Evolutionary conservation across 345 rosid genomes (phyloP).

Genomic region (thale cress (Arabidopsis thaliana)): TAIR10.1 NC_003074.8:22946501-22947000

Average conservation of each 20-base stretch:
- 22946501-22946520: constrained; percentile 38
- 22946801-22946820: constrained; percentile 2
- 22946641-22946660: too few species aligned
- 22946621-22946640: not conserved
- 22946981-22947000: constrained; percentile 11
- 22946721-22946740: too few species aligned
- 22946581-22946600: not conserved
- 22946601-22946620: not conserved
- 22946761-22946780: not conserved
- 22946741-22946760: too few species aligned
- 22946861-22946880: constrained; percentile 3
- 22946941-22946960: constrained; percentile 2
- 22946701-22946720: too few species aligned
- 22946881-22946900: constrained; percentile 3
- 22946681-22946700: too few species aligned
- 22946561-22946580: constrained; percentile 13
- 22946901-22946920: constrained; percentile 37
- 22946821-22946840: not conserved
- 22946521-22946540: constrained; percentile 31
- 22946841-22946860: not conserved
- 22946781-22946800: constrained; percentile 4
- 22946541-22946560: constrained; percentile 24
- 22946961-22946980: constrained; percentile 11
- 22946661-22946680: too few species aligned
- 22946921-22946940: constrained; percentile 17